Percentiles rank a stretch among this genome's conserved stretches.
These are phyloP conservation scores for Fomitopsis serialis DNA, from an alignment of 768 basidiomycete genomes.

Conservation along the genomic window DNA sequence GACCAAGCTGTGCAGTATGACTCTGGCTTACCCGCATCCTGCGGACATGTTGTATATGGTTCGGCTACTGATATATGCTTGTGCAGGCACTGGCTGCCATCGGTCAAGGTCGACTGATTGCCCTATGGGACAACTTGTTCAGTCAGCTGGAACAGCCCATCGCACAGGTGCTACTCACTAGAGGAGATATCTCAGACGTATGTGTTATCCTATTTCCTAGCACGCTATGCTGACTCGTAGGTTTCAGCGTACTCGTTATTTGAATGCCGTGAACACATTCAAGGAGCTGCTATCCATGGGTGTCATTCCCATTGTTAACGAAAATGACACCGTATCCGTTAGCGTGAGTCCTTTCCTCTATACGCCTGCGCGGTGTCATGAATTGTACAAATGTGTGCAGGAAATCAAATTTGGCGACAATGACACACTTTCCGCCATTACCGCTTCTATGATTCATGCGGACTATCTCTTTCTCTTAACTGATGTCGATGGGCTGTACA, in stretches of 20 bases:
- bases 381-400: conserved; percentile 31
- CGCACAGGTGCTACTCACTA: conserved; percentile 89
- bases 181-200: conserved; percentile 97
- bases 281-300: conserved; percentile 89
- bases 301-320: conserved; percentile 96
- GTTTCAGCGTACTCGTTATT: conserved; percentile 80
- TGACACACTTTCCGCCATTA: conserved; percentile 95
- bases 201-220: conserved; percentile 12
- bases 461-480: conserved; percentile 96
- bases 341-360: conserved; percentile 54
- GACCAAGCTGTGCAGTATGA: no score
- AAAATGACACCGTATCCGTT: conserved; percentile 97
- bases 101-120: conserved; percentile 94
- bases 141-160: conserved; percentile 92
- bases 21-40: no score
- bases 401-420: conserved; percentile 99
- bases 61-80: no score
- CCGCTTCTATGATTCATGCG: conserved; percentile 95
- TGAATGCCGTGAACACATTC: conserved; percentile 96
- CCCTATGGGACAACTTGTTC: conserved; percentile 96
- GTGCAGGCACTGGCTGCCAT: conserved; percentile 96
- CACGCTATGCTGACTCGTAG: not conserved
- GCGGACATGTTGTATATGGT: no score
- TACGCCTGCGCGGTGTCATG: not conserved
- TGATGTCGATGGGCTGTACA: conserved; percentile 94